These are phyloP conservation scores for Arxiozyma slooffiae DNA, from an alignment of 1,139 yeast genomes.

Conservation along the genomic window DNA sequence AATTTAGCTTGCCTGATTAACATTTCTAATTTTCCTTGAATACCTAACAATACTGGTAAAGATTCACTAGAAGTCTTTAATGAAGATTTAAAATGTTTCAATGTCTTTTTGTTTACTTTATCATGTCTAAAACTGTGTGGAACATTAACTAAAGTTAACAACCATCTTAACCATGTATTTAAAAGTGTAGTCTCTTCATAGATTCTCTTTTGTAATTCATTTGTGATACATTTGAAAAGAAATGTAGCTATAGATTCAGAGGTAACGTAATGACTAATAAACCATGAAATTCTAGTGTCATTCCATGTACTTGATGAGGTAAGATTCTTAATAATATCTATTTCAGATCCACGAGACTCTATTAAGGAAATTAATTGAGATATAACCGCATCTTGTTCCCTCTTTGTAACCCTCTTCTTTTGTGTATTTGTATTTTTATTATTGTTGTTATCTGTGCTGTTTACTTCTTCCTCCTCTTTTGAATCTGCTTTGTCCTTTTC, in stretches of 20 bases:
- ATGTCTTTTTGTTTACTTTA: conserved; percentile 18
- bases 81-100: conserved; percentile 23
- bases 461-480: background rate
- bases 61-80: conserved; percentile 22
- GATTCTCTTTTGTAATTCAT: conserved; percentile 15
- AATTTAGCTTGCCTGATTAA: conserved; percentile 63
- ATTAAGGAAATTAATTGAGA: conserved; percentile 14
- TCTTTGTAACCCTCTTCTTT: conserved; percentile 15
- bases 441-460: conserved; percentile 1
- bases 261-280: conserved; percentile 13
- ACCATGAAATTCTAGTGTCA: conserved; percentile 20
- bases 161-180: conserved; percentile 26
- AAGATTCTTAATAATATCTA: conserved; percentile 11
- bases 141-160: conserved; percentile 17
- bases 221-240: conserved; percentile 14
- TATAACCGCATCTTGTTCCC: conserved; percentile 18
- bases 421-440: conserved; percentile 6
- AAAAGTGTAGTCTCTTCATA: conserved; percentile 16
- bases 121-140: conserved; percentile 10
- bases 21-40: conserved; percentile 78
- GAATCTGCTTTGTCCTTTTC: conserved; percentile 4
- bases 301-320: conserved; percentile 18
- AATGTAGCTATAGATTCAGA: conserved; percentile 10
- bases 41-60: conserved; percentile 63
- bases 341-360: conserved; percentile 8